A percentile compares a stretch with the other conserved stretches of the same genome.
phyloP scores from a whole-genome alignment of 2,329 filamentous ascomycete species.

The Diaporthe vaccinii region DNA sequence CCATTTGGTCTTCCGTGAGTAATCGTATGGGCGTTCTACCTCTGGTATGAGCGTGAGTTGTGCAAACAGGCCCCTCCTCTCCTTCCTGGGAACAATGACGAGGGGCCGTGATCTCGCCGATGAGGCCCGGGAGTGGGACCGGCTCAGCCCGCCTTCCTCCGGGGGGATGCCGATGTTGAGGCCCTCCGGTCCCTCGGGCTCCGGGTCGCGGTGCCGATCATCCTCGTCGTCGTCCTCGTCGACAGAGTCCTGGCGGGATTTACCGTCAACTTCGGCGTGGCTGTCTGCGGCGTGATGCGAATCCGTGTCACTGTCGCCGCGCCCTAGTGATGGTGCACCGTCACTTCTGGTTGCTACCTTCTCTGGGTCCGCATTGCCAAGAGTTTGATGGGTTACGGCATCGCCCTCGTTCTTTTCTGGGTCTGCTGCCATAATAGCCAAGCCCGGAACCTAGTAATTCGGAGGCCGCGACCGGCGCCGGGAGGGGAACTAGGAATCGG shows the following conservation, averaged over 20 bases:
- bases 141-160: slow-evolving; percentile 26
- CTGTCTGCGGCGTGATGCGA: slow-evolving; percentile 27
- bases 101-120: slow-evolving; percentile 55
- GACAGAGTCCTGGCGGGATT: neutral
- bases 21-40: slow-evolving; percentile 81
- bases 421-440: slow-evolving; percentile 30
- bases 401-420: slow-evolving; percentile 31
- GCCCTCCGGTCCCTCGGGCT: slow-evolving; percentile 35
- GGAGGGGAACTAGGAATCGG: neutral
- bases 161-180: slow-evolving; percentile 34
- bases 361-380: neutral
- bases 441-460: slow-evolving; percentile 1
- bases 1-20: slow-evolving; percentile 84
- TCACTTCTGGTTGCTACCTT: neutral
- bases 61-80: slow-evolving; percentile 79
- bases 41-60: slow-evolving; percentile 81
- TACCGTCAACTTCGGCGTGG: slow-evolving; percentile 7
- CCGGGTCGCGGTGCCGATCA: slow-evolving; percentile 38
- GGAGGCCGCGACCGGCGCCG: slow-evolving; percentile 24
- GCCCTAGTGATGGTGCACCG: slow-evolving; percentile 1
- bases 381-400: neutral
- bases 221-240: slow-evolving; percentile 38
- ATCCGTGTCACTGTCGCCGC: slow-evolving; percentile 14
- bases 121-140: slow-evolving; percentile 51
- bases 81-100: slow-evolving; percentile 57